Conservation (phyloP, 306 rosid species). For the Sicyos baderoa region DNA sequence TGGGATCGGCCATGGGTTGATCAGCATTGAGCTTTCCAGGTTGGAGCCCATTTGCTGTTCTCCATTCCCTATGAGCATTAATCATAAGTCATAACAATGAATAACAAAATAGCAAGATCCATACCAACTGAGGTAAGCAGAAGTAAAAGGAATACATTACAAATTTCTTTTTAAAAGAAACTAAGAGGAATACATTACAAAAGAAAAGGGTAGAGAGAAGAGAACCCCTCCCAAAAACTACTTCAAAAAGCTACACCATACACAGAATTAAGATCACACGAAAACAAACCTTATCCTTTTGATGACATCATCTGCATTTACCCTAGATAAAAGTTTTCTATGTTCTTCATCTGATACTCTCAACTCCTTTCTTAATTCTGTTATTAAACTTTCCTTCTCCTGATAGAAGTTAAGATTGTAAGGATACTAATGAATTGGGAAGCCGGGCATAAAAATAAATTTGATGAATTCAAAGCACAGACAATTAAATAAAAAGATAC, state of each 20-base stretch:
- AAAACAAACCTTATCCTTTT: conserved; percentile 53
- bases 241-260: no score
- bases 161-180: no score
- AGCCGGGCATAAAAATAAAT: conserved; percentile 15
- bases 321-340: conserved; percentile 76
- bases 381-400: conserved; percentile 97
- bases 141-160: background rate
- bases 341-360: conserved; percentile 98
- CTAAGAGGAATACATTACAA: no score
- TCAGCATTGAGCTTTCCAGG: conserved; percentile 57
- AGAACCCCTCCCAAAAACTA: no score
- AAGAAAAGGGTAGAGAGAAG: background rate
- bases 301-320: conserved; percentile 77
- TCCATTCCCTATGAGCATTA: conserved; percentile 68
- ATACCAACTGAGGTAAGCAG: conserved; percentile 1
- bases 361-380: conserved; percentile 94
- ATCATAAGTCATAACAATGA: conserved; percentile 22
- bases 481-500: conserved; percentile 33
- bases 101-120: background rate
- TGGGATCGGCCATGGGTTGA: conserved; percentile 53
- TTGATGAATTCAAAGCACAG: conserved; percentile 10
- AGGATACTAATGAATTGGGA: conserved; percentile 7
- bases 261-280: no score
- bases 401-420: conserved; percentile 28
- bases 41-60: conserved; percentile 61